Evolutionary conservation across 2,329 filamentous ascomycete species (phyloP).

Genomic region (Sporothrix phasma): DNA sequence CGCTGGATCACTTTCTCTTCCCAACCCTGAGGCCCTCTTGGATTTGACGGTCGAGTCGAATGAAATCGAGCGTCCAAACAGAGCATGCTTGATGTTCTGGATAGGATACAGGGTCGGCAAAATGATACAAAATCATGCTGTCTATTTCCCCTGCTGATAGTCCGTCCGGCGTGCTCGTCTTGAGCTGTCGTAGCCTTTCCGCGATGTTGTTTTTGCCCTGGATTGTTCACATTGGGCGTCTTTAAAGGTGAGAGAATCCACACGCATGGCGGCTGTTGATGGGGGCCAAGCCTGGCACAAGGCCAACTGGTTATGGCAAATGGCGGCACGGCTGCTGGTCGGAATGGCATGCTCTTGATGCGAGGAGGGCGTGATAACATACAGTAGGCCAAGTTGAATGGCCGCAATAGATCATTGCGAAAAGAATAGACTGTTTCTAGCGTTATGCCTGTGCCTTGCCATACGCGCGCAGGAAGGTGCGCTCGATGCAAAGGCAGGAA

Average conservation of each 20-base stretch:
- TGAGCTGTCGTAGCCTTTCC: background rate
- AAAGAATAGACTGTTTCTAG: background rate
- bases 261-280: background rate
- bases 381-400: background rate
- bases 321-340: conserved; percentile 8
- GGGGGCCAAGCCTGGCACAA: background rate
- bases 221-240: background rate
- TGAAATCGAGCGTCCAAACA: background rate
- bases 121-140: background rate
- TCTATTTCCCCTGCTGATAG: background rate
- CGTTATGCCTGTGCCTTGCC: background rate
- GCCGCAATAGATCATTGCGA: background rate
- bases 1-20: background rate
- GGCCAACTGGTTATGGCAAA: background rate
- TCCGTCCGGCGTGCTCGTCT: background rate
- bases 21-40: background rate
- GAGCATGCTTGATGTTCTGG: no score
- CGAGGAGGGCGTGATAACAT: background rate
- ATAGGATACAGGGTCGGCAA: background rate
- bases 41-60: no score
- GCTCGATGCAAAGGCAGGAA: background rate
- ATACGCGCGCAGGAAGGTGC: background rate
- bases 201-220: background rate
- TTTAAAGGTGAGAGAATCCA: background rate
- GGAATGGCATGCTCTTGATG: conserved; percentile 4